These are phyloP conservation scores for Royoungia palumana DNA, from an alignment of 768 basidiomycete species.

Conservation along the genomic window DNA sequence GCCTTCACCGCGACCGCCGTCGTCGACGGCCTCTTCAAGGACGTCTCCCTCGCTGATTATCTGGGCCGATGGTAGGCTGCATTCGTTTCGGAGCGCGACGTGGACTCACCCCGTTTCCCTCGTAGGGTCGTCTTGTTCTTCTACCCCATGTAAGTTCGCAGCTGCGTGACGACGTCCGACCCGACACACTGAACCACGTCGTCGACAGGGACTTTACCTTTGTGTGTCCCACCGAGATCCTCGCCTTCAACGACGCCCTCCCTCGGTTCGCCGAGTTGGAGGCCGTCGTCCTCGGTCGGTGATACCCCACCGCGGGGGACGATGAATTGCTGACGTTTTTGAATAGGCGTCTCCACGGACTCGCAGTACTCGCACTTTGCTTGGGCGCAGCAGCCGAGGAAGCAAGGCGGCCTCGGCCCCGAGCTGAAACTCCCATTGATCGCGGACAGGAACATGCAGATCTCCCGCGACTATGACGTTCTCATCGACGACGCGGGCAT, in stretches of 20 bases:
- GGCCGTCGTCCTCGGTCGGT: conserved; percentile 72
- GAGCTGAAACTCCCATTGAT: conserved; percentile 81
- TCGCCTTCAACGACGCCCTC: conserved; percentile 90
- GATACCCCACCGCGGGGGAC: neutral
- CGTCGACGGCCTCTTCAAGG: conserved; percentile 71
- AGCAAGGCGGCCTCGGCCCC: conserved; percentile 87
- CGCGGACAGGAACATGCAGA: conserved; percentile 74
- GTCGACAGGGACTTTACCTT: conserved; percentile 74
- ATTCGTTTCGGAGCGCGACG: neutral
- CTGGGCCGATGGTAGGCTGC: conserved; percentile 71
- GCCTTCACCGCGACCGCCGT: conserved; percentile 74
- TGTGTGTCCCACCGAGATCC: conserved; percentile 93
- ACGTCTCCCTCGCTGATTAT: conserved; percentile 70
- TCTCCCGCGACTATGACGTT: conserved; percentile 84
- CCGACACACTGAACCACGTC: neutral
- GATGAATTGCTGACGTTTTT: neutral
- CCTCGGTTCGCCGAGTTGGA: conserved; percentile 68
- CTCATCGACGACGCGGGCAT: conserved; percentile 87
- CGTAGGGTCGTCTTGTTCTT: conserved; percentile 88
- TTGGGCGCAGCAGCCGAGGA: conserved; percentile 79
- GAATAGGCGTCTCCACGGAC: conserved; percentile 76
- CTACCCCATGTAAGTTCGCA: conserved; percentile 76
- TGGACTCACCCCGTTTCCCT: neutral
- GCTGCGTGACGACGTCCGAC: neutral
- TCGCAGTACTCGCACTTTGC: conserved; percentile 86